Percentiles rank a stretch among this genome's conserved stretches.
Evolutionary conservation across 768 basidiomycete genomes (phyloP).

Genomic region (Lactarius sanguifluus): DNA sequence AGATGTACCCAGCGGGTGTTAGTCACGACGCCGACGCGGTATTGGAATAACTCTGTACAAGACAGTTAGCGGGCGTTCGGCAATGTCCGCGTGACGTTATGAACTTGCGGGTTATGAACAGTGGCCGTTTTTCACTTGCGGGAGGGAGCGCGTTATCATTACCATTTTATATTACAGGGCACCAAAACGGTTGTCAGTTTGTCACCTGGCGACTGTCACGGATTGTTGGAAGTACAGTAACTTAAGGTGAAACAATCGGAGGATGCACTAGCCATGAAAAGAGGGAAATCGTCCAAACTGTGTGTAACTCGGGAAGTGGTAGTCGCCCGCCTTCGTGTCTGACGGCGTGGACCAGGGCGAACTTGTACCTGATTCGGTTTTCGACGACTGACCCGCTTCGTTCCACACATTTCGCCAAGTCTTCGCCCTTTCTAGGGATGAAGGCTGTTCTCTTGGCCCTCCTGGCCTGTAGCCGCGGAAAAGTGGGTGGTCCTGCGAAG

Average conservation of each 20-base stretch:
- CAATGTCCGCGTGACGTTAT: too few relatives aligned
- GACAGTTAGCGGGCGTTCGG: too few relatives aligned
- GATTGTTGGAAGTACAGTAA: background rate
- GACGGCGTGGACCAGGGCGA: background rate
- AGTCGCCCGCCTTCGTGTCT: background rate
- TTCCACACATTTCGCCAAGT: conserved; percentile 24
- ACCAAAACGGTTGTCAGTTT: background rate
- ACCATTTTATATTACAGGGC: background rate
- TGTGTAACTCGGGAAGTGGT: background rate
- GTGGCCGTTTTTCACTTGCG: too few relatives aligned
- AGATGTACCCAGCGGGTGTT: too few relatives aligned
- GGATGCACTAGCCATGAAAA: background rate
- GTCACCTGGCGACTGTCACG: background rate
- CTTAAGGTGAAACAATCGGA: too few relatives aligned
- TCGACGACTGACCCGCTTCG: conserved; percentile 5
- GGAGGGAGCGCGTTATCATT: too few relatives aligned
- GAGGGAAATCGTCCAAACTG: background rate
- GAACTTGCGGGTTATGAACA: too few relatives aligned
- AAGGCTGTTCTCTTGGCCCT: background rate
- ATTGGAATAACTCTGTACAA: too few relatives aligned
- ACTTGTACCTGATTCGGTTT: background rate
- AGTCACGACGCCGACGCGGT: too few relatives aligned
- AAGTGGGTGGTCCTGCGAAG: conserved; percentile 27
- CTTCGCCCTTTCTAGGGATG: background rate
- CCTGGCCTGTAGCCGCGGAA: conserved; percentile 22